These are phyloP conservation scores for Curvularia sp. DNA, from an alignment of 2,329 filamentous ascomycete species.

Conservation along the genomic window DNA sequence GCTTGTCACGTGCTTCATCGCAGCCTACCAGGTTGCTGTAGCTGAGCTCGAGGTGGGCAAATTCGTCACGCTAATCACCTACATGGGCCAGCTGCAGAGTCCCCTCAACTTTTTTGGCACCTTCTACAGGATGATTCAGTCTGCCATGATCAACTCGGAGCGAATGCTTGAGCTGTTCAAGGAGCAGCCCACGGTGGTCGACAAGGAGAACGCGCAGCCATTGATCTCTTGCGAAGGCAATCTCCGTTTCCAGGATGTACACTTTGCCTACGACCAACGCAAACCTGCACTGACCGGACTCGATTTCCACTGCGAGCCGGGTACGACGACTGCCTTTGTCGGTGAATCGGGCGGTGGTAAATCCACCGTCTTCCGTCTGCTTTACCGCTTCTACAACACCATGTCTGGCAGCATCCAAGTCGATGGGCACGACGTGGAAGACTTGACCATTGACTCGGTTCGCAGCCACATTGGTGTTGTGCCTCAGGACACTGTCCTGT, in stretches of 20 bases:
- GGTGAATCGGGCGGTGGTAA: conserved; percentile 97
- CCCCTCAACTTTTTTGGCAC: conserved; percentile 82
- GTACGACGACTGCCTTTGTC: conserved; percentile 93
- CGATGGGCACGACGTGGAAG: conserved; percentile 82
- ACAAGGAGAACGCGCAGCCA: conserved; percentile 69
- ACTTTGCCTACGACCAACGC: conserved; percentile 87
- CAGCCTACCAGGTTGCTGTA: conserved; percentile 73
- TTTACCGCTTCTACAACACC: conserved; percentile 96
- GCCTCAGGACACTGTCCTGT: conserved; percentile 92
- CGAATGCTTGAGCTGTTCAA: conserved; percentile 95
- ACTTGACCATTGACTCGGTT: conserved; percentile 92
- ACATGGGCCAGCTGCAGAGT: conserved; percentile 75
- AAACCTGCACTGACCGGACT: conserved; percentile 85
- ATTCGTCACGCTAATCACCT: conserved; percentile 74
- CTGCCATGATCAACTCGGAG: conserved; percentile 96
- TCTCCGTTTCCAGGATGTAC: conserved; percentile 85
- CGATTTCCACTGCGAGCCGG: conserved; percentile 83
- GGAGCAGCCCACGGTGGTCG: conserved; percentile 89
- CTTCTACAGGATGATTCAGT: conserved; percentile 95
- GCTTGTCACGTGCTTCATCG: conserved; percentile 72
- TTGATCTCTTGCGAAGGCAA: conserved; percentile 77
- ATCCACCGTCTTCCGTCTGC: conserved; percentile 91
- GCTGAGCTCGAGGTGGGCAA: conserved; percentile 67
- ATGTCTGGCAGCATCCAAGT: conserved; percentile 80
- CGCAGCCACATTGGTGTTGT: conserved; percentile 92